Conservation (phyloP, 768 basidiomycete species). For the Trametes punicea region DNA sequence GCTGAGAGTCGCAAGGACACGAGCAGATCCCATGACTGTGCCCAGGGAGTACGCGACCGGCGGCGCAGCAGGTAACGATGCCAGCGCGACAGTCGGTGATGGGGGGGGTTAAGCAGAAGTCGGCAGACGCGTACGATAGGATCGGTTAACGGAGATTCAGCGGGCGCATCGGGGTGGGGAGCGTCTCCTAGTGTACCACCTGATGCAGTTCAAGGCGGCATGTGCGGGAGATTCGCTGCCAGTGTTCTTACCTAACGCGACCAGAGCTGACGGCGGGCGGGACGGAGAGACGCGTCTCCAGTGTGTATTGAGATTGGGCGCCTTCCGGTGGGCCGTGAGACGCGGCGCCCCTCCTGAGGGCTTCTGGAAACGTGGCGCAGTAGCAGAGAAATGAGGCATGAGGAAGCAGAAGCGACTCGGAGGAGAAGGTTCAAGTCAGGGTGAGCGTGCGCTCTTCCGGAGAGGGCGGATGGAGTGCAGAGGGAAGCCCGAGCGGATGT, state of each 20-base stretch:
- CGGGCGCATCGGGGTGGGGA: neutral
- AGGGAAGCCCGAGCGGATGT: neutral
- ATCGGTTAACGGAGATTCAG: slow-evolving; percentile 7
- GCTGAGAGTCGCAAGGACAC: slow-evolving; percentile 1
- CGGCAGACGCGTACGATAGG: slow-evolving; percentile 3
- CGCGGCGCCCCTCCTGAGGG: neutral
- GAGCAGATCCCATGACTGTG: slow-evolving; percentile 15
- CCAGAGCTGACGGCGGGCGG: neutral
- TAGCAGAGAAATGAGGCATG: slow-evolving; percentile 10
- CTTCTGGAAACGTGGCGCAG: slow-evolving; percentile 19
- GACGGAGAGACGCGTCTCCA: slow-evolving; percentile 4
- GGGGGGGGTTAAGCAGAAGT: neutral
- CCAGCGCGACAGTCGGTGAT: slow-evolving; percentile 14
- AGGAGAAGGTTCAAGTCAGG: neutral
- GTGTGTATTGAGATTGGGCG: neutral
- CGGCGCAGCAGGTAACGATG: slow-evolving; percentile 7
- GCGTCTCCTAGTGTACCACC: neutral
- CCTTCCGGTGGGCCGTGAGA: slow-evolving; percentile 14
- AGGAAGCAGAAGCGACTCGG: neutral
- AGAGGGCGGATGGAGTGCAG: neutral
- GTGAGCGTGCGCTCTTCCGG: neutral
- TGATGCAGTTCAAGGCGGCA: slow-evolving; percentile 7
- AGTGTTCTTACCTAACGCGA: neutral
- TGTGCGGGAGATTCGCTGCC: slow-evolving; percentile 7
- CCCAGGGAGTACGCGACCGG: slow-evolving; percentile 1